Percentiles rank a stretch among this genome's conserved stretches.
Evolutionary conservation across 2,329 filamentous ascomycete species (phyloP).

Genomic region (Colletotrichum shisoi): DNA sequence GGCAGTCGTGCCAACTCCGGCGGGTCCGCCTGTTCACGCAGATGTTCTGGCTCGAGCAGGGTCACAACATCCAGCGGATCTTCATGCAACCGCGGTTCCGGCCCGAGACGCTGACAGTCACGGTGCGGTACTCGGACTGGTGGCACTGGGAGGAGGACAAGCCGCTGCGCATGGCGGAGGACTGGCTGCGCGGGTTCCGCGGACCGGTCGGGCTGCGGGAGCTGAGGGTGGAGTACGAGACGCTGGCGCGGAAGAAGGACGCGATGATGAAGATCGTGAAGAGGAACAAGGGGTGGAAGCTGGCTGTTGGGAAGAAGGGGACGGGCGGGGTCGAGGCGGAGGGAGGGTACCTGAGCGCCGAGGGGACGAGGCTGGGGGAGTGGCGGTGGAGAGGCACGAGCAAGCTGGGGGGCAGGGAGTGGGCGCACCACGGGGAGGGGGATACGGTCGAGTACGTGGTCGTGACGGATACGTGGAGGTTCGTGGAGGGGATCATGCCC

Average conservation of each 20-base stretch:
- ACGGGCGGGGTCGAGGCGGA: not conserved
- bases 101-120: slow-evolving; percentile 53
- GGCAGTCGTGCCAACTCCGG: slow-evolving; percentile 40
- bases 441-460: slow-evolving; percentile 34
- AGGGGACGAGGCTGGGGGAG: slow-evolving; percentile 13
- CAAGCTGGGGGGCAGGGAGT: slow-evolving; percentile 13
- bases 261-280: slow-evolving; percentile 57
- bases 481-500: slow-evolving; percentile 7
- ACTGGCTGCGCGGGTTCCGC: slow-evolving; percentile 48
- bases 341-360: slow-evolving; percentile 26
- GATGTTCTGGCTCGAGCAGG: slow-evolving; percentile 50
- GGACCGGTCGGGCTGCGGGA: slow-evolving; percentile 48
- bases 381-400: slow-evolving; percentile 29
- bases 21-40: slow-evolving; percentile 54
- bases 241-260: slow-evolving; percentile 53
- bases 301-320: not conserved
- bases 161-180: slow-evolving; percentile 48
- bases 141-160: slow-evolving; percentile 55
- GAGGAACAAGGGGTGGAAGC: slow-evolving; percentile 32
- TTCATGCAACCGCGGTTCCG: slow-evolving; percentile 45
- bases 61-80: slow-evolving; percentile 42
- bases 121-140: slow-evolving; percentile 60
- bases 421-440: slow-evolving; percentile 25
- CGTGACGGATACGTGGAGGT: slow-evolving; percentile 29
- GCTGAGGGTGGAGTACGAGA: slow-evolving; percentile 58